Conservation (phyloP, 306 rosid species). For the Dryas drummondii region DNA sequence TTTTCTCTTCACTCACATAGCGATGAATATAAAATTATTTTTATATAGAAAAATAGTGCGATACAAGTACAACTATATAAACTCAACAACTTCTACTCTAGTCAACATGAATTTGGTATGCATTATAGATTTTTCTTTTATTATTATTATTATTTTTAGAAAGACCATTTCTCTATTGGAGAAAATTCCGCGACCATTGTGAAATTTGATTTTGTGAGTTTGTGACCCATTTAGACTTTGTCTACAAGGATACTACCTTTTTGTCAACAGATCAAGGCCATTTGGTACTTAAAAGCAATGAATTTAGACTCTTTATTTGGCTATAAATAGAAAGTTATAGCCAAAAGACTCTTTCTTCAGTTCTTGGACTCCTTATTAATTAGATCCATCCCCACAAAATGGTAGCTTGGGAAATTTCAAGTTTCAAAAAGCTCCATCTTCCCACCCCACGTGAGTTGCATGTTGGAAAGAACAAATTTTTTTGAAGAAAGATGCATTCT, state of each 20-base stretch:
- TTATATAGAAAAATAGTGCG: background rate
- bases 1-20: background rate
- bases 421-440: too few relatives aligned
- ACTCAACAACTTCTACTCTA: background rate
- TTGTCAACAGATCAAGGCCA: background rate
- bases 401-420: background rate
- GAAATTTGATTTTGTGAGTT: too few relatives aligned
- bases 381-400: too few relatives aligned
- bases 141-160: too few relatives aligned
- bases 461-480: background rate
- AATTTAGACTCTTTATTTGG: background rate
- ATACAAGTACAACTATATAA: background rate
- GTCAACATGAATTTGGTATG: background rate
- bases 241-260: too few relatives aligned
- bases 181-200: too few relatives aligned
- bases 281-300: background rate
- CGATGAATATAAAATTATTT: background rate
- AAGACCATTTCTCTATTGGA: too few relatives aligned
- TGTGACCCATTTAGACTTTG: too few relatives aligned
- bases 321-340: too few relatives aligned
- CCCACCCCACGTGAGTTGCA: background rate
- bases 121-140: background rate
- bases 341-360: too few relatives aligned
- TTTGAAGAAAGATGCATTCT: background rate
- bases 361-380: too few relatives aligned